Evolutionary conservation across 192 early-diverging fungal species (phyloP), one percentile per base, ranked within the genome.

Genomic region (Mortierella hygrophila): DNA sequence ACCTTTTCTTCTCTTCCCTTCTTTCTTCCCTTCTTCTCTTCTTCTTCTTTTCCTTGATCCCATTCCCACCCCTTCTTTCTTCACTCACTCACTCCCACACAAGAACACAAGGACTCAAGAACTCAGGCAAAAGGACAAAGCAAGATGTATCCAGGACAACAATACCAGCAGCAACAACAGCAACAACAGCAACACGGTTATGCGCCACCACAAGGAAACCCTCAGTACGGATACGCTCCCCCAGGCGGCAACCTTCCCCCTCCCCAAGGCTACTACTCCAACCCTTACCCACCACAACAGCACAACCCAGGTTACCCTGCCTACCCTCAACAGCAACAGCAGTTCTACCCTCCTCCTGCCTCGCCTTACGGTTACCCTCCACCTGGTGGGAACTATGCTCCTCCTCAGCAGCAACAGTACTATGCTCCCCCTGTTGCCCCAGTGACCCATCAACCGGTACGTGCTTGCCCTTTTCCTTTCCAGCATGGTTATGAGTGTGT

Each of bases 71-170:
- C 26, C 20, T 57, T 46, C 41, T 46, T 46, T 46, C 44, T 46
- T 46, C 44, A 46, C 13, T 46, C 44, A 46, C 13, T 41, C 37
- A 1, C 26, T 26, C 10, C 68, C 70, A 26, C 69, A 49, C 26
- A 41, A 21, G 9, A 29, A 46, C 13, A 46, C 44, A 46, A 46
- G 35, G 35, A 26, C 69, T 38, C 26, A 41, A 21, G 9, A 29
- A 46, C 13, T 15, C 44, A 46, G 10, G 44, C 44, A 46, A 21
- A 49, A 29, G 44, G 29, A 13, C 6, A 65, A 65, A 23, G 26
- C 6, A 77, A n/a, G n/a, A 85, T 85, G 82, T 76, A 75, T 60
- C 82, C 71, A 15, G 73, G 76, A 16, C 75, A 85, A 16, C 71
- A 75, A 57, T 73, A 65, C 32, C 74, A 76, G 5, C 69, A 71